phyloP scores from a whole-genome alignment of 1,284 basidiomycete species.

The Apiotrichum sp. region DNA sequence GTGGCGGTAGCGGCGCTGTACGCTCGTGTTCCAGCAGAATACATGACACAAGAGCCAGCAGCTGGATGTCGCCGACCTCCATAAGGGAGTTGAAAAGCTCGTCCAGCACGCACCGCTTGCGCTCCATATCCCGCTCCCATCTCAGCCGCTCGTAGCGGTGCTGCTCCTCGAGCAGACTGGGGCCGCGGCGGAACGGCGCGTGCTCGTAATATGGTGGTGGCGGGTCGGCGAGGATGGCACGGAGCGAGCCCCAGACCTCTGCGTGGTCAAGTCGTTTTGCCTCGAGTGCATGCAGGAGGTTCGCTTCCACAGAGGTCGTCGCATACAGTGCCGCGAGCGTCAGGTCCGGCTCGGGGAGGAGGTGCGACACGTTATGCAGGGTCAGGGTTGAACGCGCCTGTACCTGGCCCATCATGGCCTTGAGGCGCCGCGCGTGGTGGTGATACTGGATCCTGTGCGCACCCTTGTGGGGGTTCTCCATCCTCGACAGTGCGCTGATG shows the following conservation, averaged over 20 bases:
- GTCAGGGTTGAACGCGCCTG: conserved; percentile 53
- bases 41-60: conserved; percentile 69
- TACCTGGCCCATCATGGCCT: conserved; percentile 17
- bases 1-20: conserved; percentile 19
- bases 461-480: conserved; percentile 34
- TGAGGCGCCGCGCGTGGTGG: conserved; percentile 11
- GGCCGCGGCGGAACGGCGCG: conserved; percentile 12
- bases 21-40: conserved; percentile 53
- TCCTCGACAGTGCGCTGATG: conserved; percentile 33
- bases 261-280: conserved; percentile 64
- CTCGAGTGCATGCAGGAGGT: conserved; percentile 57
- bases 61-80: conserved; percentile 65
- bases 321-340: conserved; percentile 62
- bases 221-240: conserved; percentile 49
- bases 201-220: conserved; percentile 29
- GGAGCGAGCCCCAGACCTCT: conserved; percentile 62
- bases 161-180: not conserved
- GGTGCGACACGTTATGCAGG: conserved; percentile 56
- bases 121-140: conserved; percentile 37
- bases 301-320: conserved; percentile 50
- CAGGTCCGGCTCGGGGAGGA: conserved; percentile 54
- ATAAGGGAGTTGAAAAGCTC: conserved; percentile 57
- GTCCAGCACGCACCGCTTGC: conserved; percentile 36
- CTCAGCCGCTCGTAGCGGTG: conserved; percentile 20
- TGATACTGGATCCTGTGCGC: conserved; percentile 6